These are phyloP conservation scores for Phialophora chinensis DNA, from an alignment of 2,329 filamentous ascomycete genomes.

Conservation along the genomic window DNA sequence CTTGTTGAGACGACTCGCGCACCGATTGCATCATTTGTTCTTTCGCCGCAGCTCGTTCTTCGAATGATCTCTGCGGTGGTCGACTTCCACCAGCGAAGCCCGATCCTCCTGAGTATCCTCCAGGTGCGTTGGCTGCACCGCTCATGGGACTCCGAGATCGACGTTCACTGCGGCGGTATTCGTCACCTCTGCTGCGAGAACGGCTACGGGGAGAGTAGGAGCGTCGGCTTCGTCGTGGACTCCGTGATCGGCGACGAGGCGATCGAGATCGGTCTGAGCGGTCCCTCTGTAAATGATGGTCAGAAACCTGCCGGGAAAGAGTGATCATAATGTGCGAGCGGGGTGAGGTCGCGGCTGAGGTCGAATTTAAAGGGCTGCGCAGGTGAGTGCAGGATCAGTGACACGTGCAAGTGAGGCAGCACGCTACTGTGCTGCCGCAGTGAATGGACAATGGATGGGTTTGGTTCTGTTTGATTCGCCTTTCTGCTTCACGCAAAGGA, in stretches of 20 bases:
- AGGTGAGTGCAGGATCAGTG: conserved; percentile 26
- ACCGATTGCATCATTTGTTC: conserved; percentile 97
- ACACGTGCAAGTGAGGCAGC: conserved; percentile 28
- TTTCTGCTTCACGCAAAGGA: conserved; percentile 26
- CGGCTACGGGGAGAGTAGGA: conserved; percentile 81
- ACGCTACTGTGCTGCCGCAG: conserved; percentile 24
- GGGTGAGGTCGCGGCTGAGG: conserved; percentile 33
- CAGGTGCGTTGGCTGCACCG: conserved; percentile 66
- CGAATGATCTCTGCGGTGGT: conserved; percentile 73
- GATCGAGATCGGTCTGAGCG: conserved; percentile 76
- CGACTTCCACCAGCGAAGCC: conserved; percentile 64
- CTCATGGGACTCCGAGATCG: conserved; percentile 88
- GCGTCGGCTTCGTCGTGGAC: conserved; percentile 75
- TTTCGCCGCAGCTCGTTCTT: conserved; percentile 81
- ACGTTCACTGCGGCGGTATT: conserved; percentile 75
- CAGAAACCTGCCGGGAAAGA: conserved; percentile 33
- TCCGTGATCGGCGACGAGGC: conserved; percentile 75
- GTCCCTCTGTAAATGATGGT: conserved; percentile 70
- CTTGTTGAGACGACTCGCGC: conserved; percentile 93
- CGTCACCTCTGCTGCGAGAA: conserved; percentile 74
- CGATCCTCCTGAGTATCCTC: conserved; percentile 65
- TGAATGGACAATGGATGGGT: conserved; percentile 25
- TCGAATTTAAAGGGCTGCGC: conserved; percentile 26
- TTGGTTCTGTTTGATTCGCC: conserved; percentile 15
- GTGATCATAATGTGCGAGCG: conserved; percentile 29